Percentiles rank a stretch among this genome's conserved stretches.
phyloP scores from a whole-genome alignment of 2,329 filamentous ascomycete species.

The Colletotrichum siamense region DNA sequence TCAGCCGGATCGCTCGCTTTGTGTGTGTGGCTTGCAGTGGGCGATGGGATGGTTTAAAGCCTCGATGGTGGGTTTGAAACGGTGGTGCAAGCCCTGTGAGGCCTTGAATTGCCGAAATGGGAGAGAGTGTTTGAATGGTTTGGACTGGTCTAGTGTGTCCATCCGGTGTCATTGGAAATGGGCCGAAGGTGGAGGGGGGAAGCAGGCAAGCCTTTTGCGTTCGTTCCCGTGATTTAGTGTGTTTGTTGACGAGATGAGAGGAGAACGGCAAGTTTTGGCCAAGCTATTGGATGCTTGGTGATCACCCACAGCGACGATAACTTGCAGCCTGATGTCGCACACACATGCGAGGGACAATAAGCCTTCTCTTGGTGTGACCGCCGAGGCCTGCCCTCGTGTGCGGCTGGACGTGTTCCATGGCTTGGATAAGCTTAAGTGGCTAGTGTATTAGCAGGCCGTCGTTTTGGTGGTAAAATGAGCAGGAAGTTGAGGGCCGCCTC shows the following conservation, averaged over 20 bases:
- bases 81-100: conserved; percentile 5
- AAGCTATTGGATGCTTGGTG: not conserved
- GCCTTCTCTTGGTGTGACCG: not conserved
- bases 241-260: not conserved
- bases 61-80: conserved; percentile 10
- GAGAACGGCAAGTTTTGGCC: not conserved
- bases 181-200: not conserved
- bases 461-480: not conserved
- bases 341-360: not conserved
- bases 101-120: conserved; percentile 9
- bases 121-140: not conserved
- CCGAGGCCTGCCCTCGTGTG: not conserved
- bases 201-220: not conserved
- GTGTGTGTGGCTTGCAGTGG: not conserved
- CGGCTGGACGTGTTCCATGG: not conserved
- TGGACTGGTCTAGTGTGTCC: not conserved
- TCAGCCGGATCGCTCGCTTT: not conserved
- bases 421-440: conserved; percentile 15
- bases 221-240: not conserved
- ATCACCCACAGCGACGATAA: not conserved
- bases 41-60: not conserved
- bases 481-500: not conserved
- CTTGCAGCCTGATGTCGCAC: not conserved
- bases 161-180: conserved; percentile 7
- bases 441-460: not conserved